These are phyloP conservation scores for Candida succiphila DNA, from an alignment of 805 yeast species.

Conservation along the genomic window DNA sequence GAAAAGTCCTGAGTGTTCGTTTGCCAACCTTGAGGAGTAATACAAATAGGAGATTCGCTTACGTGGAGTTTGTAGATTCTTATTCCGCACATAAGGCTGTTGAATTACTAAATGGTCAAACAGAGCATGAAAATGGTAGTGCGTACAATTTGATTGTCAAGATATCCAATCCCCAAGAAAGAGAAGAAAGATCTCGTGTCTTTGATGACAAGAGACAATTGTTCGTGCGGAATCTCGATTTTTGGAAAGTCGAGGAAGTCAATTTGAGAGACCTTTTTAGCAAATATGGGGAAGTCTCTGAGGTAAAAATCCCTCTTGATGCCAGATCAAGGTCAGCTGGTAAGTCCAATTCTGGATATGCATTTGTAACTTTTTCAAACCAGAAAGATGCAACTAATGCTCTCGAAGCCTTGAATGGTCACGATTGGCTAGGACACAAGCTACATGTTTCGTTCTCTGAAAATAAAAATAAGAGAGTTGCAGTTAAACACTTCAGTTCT, in stretches of 20 bases:
- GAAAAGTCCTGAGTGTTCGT: conserved; percentile 34
- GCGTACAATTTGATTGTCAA: conserved; percentile 40
- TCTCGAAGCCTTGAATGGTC: conserved; percentile 34
- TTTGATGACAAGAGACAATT: conserved; percentile 48
- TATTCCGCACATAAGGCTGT: conserved; percentile 38
- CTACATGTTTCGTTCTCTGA: no score
- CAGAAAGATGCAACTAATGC: conserved; percentile 37
- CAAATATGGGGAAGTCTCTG: conserved; percentile 43
- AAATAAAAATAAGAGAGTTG: conserved; percentile 23
- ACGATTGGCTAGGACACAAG: no score
- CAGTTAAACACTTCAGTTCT: conserved; percentile 7
- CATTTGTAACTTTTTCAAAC: conserved; percentile 42
- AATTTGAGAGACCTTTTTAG: conserved; percentile 31
- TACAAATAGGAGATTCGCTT: conserved; percentile 60
- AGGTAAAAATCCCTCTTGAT: conserved; percentile 34
- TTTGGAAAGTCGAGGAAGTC: conserved; percentile 27
- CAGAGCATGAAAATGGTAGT: conserved; percentile 19
- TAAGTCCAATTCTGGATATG: conserved; percentile 50
- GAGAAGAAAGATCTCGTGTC: conserved; percentile 31
- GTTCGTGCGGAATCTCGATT: conserved; percentile 43
- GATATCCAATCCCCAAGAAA: conserved; percentile 48
- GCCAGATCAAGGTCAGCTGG: conserved; percentile 13
- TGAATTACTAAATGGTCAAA: conserved; percentile 25
- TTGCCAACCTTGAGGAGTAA: conserved; percentile 53
- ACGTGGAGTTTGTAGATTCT: conserved; percentile 42